A percentile compares a stretch with the other conserved stretches of the same genome.
These are phyloP conservation scores for Picochlorum costavermella DNA, from an alignment of 139 green algal genomes.

Conservation along the genomic window DNA sequence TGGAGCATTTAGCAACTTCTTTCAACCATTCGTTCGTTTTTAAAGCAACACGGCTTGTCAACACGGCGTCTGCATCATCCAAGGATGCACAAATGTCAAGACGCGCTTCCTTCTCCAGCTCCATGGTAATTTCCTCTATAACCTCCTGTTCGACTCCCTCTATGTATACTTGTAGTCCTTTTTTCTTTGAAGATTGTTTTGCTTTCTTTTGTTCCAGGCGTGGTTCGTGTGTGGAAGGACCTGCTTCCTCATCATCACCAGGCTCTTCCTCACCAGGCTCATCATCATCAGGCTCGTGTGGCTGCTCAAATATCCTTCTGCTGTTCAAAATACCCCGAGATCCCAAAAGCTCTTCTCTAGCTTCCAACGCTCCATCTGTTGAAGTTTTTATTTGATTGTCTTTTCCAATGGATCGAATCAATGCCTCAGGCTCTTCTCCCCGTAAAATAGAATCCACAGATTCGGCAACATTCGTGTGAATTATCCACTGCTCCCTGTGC, in stretches of 20 bases:
- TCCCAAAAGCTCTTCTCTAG: neutral
- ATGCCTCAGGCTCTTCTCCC: neutral
- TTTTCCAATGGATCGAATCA: neutral
- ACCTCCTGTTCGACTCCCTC: constrained; percentile 1
- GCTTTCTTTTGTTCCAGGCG: neutral
- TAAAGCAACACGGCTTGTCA: constrained; percentile 3
- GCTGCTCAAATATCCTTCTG: too few relatives aligned
- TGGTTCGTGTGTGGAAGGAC: neutral
- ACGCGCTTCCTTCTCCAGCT: neutral
- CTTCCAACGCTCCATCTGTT: neutral
- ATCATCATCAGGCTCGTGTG: too few relatives aligned
- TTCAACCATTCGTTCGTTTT: constrained; percentile 9
- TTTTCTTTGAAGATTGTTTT: neutral
- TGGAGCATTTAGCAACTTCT: neutral
- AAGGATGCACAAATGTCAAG: neutral
- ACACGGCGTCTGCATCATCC: neutral
- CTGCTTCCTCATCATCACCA: neutral
- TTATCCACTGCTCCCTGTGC: constrained; percentile 4
- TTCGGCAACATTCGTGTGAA: constrained; percentile 9
- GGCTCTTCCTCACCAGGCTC: neutral
- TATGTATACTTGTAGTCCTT: neutral
- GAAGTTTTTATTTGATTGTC: neutral
- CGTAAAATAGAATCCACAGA: constrained; percentile 6
- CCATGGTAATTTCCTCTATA: neutral
- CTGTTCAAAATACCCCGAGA: too few relatives aligned